Evolutionary conservation across 768 basidiomycete species (phyloP).

Genomic region (Pleurotus citrinopileatus): DNA sequence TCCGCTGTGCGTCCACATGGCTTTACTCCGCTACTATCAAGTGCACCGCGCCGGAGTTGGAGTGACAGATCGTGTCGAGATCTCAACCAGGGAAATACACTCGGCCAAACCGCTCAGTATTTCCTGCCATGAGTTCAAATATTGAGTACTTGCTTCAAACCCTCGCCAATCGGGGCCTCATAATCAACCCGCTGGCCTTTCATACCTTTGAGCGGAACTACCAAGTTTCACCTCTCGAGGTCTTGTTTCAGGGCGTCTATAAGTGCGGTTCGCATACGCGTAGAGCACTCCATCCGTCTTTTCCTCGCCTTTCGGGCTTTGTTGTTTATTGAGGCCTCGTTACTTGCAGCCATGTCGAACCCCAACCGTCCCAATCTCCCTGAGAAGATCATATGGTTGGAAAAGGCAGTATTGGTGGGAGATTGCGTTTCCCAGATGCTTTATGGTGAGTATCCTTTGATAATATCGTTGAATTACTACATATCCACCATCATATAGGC

Average conservation of each 20-base stretch:
- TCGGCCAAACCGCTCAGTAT: neutral
- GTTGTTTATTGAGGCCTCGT: neutral
- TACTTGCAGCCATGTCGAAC: slow-evolving; percentile 7
- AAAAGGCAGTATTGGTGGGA: slow-evolving; percentile 10
- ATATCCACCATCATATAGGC: slow-evolving; percentile 6
- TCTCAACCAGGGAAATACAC: neutral
- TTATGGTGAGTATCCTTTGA: slow-evolving; percentile 1
- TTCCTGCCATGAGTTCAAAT: neutral
- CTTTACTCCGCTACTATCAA: neutral
- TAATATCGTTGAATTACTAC: neutral
- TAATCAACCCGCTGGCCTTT: neutral
- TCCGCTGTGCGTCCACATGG: too few relatives aligned
- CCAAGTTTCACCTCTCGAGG: slow-evolving; percentile 5
- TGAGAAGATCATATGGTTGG: slow-evolving; percentile 10
- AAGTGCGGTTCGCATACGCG: neutral
- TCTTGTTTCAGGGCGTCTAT: slow-evolving; percentile 8
- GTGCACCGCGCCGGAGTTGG: neutral
- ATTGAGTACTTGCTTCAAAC: neutral
- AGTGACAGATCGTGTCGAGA: slow-evolving; percentile 1
- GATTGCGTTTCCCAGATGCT: slow-evolving; percentile 13
- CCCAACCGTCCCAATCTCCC: slow-evolving; percentile 13
- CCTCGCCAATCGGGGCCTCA: neutral
- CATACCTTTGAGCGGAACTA: neutral
- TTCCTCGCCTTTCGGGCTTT: neutral
- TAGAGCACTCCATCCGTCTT: neutral